Evolutionary conservation across 345 rosid species (phyloP).

Genomic region (Gossypium rotundifolium): DNA sequence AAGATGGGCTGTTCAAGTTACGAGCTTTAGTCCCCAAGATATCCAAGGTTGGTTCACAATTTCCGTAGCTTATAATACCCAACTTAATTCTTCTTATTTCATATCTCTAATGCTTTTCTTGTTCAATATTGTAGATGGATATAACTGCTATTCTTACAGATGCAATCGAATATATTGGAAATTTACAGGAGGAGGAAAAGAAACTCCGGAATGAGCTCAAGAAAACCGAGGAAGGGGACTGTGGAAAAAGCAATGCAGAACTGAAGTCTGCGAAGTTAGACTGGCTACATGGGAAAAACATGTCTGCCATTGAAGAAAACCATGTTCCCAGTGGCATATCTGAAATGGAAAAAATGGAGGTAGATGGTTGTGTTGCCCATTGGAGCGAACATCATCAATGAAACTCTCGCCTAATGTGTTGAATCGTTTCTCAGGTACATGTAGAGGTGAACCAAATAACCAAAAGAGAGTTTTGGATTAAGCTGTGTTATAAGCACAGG

Average conservation of each 20-base stretch:
- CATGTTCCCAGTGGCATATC: conserved; percentile 9
- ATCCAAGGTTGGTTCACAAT: conserved; percentile 52
- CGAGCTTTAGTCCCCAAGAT: conserved; percentile 72
- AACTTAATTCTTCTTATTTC: background rate
- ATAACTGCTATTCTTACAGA: conserved; percentile 56
- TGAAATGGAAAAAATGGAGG: conserved; percentile 22
- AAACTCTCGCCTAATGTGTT: background rate
- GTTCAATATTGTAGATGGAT: conserved; percentile 53
- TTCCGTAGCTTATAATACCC: background rate
- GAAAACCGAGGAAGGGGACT: conserved; percentile 39
- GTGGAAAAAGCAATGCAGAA: conserved; percentile 16
- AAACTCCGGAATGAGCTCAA: conserved; percentile 52
- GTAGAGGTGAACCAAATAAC: conserved; percentile 54
- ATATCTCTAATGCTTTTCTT: background rate
- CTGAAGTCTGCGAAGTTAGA: conserved; percentile 16
- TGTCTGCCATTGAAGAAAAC: conserved; percentile 12
- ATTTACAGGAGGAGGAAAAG: conserved; percentile 43
- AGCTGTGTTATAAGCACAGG: conserved; percentile 34
- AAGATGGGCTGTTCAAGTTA: conserved; percentile 43
- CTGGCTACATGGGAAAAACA: conserved; percentile 1
- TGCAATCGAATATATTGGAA: conserved; percentile 64
- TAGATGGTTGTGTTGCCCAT: conserved; percentile 10
- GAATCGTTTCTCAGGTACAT: conserved; percentile 33
- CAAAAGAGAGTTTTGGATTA: conserved; percentile 44
- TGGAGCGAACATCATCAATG: background rate